These are phyloP conservation scores for Tubosaeta sp. DNA, from an alignment of 768 basidiomycete species.

Conservation along the genomic window DNA sequence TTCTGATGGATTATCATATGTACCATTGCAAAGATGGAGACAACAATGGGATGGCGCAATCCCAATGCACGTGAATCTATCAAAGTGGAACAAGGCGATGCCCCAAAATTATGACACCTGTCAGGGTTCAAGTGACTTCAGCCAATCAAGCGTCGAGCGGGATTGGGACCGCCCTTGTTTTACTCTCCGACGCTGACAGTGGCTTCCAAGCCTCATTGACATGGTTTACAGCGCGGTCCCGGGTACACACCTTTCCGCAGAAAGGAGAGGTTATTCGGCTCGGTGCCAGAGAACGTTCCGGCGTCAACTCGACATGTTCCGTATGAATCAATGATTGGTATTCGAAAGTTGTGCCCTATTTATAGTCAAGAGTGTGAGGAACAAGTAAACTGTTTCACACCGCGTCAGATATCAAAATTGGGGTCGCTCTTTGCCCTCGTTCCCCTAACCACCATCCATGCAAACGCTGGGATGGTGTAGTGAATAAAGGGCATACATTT, in stretches of 20 bases:
- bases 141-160: neutral
- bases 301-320: neutral
- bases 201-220: neutral
- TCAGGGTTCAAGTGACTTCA: neutral
- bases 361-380: conserved; percentile 16
- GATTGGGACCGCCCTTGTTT: neutral
- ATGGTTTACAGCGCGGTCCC: too few species aligned
- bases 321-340: neutral
- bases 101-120: neutral
- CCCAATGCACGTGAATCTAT: conserved; percentile 3
- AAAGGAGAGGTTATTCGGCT: neutral
- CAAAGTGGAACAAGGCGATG: conserved; percentile 8
- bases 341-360: conserved; percentile 20
- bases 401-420: conserved; percentile 5
- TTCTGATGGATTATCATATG: neutral
- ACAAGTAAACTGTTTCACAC: conserved; percentile 14
- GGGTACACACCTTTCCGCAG: neutral
- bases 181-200: conserved; percentile 4
- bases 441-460: conserved; percentile 73
- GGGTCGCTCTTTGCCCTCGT: conserved; percentile 67
- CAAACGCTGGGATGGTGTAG: conserved; percentile 53
- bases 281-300: neutral
- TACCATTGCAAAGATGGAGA: neutral
- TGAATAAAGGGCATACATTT: conserved; percentile 59
- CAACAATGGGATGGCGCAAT: conserved; percentile 3